Conservation (phyloP, 2,329 filamentous ascomycete genomes). For the Aspergillus ibericus region DNA sequence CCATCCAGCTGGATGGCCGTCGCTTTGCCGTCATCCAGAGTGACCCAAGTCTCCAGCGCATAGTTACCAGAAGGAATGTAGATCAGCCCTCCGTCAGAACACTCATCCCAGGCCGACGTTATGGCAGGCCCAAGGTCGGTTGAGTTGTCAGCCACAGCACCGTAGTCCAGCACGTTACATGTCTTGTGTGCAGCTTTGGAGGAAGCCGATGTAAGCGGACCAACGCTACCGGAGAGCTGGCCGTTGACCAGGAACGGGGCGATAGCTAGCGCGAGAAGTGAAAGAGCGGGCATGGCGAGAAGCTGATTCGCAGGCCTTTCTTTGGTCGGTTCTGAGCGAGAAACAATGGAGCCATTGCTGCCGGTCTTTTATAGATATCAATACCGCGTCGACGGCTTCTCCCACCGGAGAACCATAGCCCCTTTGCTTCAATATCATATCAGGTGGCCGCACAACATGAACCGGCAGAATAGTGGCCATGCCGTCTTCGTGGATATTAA, state of each 20-base stretch:
- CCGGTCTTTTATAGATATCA: not conserved
- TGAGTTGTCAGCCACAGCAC: slow-evolving; percentile 52
- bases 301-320: not conserved
- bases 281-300: slow-evolving; percentile 7
- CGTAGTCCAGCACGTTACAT: slow-evolving; percentile 56
- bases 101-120: slow-evolving; percentile 51
- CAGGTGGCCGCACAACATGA: not conserved
- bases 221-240: slow-evolving; percentile 18
- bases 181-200: slow-evolving; percentile 27
- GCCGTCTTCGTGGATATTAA: not conserved
- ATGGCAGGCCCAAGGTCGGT: slow-evolving; percentile 54
- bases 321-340: not conserved
- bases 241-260: slow-evolving; percentile 10
- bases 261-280: slow-evolving; percentile 4
- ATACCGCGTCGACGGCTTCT: not conserved
- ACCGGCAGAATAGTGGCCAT: not conserved
- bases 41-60: slow-evolving; percentile 53
- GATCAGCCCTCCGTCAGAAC: slow-evolving; percentile 53
- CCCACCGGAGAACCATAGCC: not conserved
- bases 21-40: slow-evolving; percentile 47
- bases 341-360: not conserved
- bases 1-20: slow-evolving; percentile 57
- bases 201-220: slow-evolving; percentile 11
- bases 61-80: slow-evolving; percentile 53
- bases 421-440: not conserved